Evolutionary conservation across 1,284 basidiomycete genomes (phyloP), one percentile per base, ranked within the genome.

Genomic region (Mycena citricolor): DNA sequence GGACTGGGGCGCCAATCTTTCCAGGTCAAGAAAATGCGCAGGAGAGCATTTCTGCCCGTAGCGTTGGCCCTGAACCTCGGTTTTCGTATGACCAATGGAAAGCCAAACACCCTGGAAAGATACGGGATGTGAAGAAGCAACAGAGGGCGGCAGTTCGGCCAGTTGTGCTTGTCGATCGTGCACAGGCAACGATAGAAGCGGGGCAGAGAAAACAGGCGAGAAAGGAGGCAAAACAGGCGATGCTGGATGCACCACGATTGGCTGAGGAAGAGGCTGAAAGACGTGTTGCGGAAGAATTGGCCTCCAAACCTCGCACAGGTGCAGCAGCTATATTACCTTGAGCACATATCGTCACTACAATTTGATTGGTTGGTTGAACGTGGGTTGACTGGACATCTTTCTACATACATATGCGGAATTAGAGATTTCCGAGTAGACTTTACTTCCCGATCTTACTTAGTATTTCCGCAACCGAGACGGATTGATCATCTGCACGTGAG

Each of bases 1-100:
- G 68, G 12, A 63, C 70, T 2, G 78, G 79, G 0, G 58, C 69
- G 7, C 75, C 77, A 3, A 44, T 80, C 4, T 51, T 82, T 5
- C 73, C 76, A 12, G 69, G 65, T 21, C 65, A 66, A 46, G 63
- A 65, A 39, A 50, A 59, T 20, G 62, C 62, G 42, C 17, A 38
- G 11, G 37, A 29, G 11, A n/a, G n/a, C n/a, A n/a, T n/a, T n/a
- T n/a, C n/a, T n/a, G n/a, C n/a, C n/a, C n/a, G n/a, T n/a, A n/a
- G n/a, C n/a, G 40, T 44, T 4, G 5, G 4, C 3, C 37, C 44
- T 1, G 43, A 45, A 20, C 51, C 51, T 20, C 42, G 29, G 4
- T 44, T 39, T 19, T 39, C 42, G 5, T 25, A 36, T 33, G 43
- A 42, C 14, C 40, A 49, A 23, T 52, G 51, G 51, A 32, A 16